These are phyloP conservation scores for Globisporangium recalcitrans DNA, from an alignment of 352 stramenopile genomes.

Conservation along the genomic window DNA sequence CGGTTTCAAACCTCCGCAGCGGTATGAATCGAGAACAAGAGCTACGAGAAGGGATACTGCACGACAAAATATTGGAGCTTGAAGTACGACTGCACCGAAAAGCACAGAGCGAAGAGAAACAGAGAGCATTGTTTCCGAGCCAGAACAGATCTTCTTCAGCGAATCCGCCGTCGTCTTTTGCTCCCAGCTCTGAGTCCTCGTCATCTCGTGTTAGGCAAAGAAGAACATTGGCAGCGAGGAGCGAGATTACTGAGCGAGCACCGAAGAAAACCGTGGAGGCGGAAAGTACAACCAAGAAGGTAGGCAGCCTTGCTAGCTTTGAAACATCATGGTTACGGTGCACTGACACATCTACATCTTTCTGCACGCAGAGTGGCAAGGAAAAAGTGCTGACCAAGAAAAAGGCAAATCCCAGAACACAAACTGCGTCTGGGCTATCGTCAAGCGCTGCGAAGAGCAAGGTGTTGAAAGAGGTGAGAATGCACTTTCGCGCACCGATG, in stretches of 20 bases:
- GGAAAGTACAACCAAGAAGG: slow-evolving; percentile 9
- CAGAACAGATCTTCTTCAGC: neutral
- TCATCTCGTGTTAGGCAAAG: neutral
- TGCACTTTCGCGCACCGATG: too few species aligned
- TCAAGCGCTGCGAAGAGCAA: slow-evolving; percentile 14
- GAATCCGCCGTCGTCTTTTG: neutral
- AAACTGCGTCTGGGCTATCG: slow-evolving; percentile 1
- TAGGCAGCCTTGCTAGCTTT: neutral
- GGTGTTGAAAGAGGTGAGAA: slow-evolving; percentile 14
- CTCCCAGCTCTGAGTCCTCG: slow-evolving; percentile 3
- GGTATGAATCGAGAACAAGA: slow-evolving; percentile 6
- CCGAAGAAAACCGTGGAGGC: neutral
- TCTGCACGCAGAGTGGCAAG: neutral
- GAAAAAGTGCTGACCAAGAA: slow-evolving; percentile 3
- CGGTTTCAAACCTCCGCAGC: neutral
- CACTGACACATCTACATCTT: neutral
- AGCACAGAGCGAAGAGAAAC: slow-evolving; percentile 17
- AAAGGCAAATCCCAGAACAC: neutral
- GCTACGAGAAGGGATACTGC: slow-evolving; percentile 7
- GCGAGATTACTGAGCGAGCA: neutral
- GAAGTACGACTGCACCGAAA: slow-evolving; percentile 12
- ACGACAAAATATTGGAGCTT: slow-evolving; percentile 12
- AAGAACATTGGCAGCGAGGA: neutral
- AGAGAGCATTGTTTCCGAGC: slow-evolving; percentile 7
- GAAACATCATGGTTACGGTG: neutral